Evolutionary conservation across 306 rosid genomes (phyloP), one percentile per base, ranked within the genome.

Genomic region (Biancaea sappan): DNA sequence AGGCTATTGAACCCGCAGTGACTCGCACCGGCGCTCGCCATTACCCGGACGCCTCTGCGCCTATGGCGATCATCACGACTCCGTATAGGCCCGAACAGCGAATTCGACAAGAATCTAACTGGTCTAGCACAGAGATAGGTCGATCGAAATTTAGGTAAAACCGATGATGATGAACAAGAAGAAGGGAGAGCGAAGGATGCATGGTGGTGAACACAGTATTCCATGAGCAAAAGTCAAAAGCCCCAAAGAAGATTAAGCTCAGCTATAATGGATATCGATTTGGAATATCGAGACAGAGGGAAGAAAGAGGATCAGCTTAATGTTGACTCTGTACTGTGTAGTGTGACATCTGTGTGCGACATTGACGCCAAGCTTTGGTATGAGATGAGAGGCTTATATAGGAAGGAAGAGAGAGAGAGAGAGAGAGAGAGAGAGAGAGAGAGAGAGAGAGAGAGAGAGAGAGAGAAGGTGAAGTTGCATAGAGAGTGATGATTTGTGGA

Each of bases 1-100:
- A 91, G 70, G 78, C 93, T 88, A 22, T 88, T 79, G 28, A 72
- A 85, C 59, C 79, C 82, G 29, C 86, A 81, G 66, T 48, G 77
- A 13, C 75, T 84, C 0, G 86, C 79, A 8, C 77, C 86, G 4
- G 75, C 79, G 62, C 86, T 66, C 0, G 80, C 75, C 6, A 43
- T 62, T 1, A 75, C 67, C 50, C 6, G 12, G 1, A 13, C 1
- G 8, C 18, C 61, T 14, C 47, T 57, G 5, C 50, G 43, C 37
- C 66, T 56, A 5, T 26, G 3, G 10, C 2, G 8, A 29, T 52
- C n/a, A 48, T 32, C 19, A 28, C 41, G 31, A 51, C 13, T 13
- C 28, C 14, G 1, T 9, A 15, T 22, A 9, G 81, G 54, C 46
- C 1, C 78, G 6, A 19, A 8, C 1, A 26, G 31, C 21, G 67